These are phyloP conservation scores for Trametopsis cervina DNA, from an alignment of 768 basidiomycete genomes.

Conservation along the genomic window DNA sequence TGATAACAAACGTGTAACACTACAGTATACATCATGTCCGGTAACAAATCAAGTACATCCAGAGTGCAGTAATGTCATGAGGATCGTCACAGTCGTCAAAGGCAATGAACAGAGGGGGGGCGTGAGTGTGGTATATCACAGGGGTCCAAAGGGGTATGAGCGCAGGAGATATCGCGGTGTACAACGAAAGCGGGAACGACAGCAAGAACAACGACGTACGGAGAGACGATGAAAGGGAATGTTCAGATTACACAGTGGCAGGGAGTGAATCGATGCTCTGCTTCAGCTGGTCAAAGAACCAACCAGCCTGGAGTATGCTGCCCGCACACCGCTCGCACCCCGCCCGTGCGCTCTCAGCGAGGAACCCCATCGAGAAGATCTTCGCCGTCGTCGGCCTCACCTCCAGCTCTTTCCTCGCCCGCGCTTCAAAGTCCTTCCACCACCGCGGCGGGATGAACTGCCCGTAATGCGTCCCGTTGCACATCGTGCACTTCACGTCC, in stretches of 20 bases:
- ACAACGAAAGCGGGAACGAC: too few species aligned
- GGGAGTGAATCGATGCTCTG: conserved; percentile 47
- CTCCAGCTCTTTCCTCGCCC: conserved; percentile 51
- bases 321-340: conserved; percentile 61
- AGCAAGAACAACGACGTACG: too few species aligned
- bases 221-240: neutral
- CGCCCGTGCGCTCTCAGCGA: conserved; percentile 43
- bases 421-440: conserved; percentile 41
- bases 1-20: too few species aligned
- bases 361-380: conserved; percentile 55
- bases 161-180: too few species aligned
- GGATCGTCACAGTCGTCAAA: too few species aligned
- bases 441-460: conserved; percentile 38
- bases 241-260: conserved; percentile 25
- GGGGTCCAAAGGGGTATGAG: too few species aligned
- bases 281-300: conserved; percentile 48
- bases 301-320: conserved; percentile 57
- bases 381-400: conserved; percentile 48
- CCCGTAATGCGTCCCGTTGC: conserved; percentile 45
- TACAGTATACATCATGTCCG: too few species aligned
- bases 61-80: too few species aligned
- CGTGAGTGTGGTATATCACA: too few species aligned
- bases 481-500: conserved; percentile 61
- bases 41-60: too few species aligned
- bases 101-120: too few species aligned